Evolutionary conservation across 768 basidiomycete genomes (phyloP).

Genomic region (Austroboletus festivus): DNA sequence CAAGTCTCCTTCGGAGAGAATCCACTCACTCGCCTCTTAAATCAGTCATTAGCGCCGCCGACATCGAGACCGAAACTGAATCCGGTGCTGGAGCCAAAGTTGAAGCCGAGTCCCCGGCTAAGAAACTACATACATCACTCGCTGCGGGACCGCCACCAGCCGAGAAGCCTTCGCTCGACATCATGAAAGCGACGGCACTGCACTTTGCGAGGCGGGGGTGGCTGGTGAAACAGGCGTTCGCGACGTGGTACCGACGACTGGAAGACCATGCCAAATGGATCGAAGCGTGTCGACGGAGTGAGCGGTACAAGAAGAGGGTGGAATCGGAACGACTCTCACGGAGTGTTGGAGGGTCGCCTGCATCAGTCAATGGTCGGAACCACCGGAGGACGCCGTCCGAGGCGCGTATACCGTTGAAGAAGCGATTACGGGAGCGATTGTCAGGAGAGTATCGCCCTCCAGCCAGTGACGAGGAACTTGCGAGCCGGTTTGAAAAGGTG

Average conservation of each 20-base stretch:
- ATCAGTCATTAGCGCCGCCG: constrained; percentile 7
- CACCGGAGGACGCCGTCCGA: constrained; percentile 22
- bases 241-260: constrained; percentile 45
- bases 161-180: constrained; percentile 18
- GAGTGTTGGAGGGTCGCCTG: constrained; percentile 12
- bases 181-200: constrained; percentile 40
- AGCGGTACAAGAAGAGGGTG: constrained; percentile 57
- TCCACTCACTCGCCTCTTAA: constrained; percentile 27
- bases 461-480: constrained; percentile 62
- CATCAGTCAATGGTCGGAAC: constrained; percentile 24
- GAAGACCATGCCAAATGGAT: constrained; percentile 51
- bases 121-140: constrained; percentile 7
- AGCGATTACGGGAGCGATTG: constrained; percentile 34
- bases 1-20: constrained; percentile 21
- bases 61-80: constrained; percentile 10
- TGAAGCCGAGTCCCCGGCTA: not conserved
- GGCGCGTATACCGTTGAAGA: constrained; percentile 17
- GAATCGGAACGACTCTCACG: constrained; percentile 32
- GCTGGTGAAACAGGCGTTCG: constrained; percentile 42
- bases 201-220: constrained; percentile 40
- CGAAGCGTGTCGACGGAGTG: constrained; percentile 59
- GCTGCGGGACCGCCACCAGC: not conserved
- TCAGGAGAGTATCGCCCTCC: constrained; percentile 49
- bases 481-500: constrained; percentile 67
- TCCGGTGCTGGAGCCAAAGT: too few relatives aligned